Percentiles rank a stretch among this genome's conserved stretches.
These are phyloP conservation scores for Candida smagusa DNA, from an alignment of 1,139 yeast genomes.

Conservation along the genomic window DNA sequence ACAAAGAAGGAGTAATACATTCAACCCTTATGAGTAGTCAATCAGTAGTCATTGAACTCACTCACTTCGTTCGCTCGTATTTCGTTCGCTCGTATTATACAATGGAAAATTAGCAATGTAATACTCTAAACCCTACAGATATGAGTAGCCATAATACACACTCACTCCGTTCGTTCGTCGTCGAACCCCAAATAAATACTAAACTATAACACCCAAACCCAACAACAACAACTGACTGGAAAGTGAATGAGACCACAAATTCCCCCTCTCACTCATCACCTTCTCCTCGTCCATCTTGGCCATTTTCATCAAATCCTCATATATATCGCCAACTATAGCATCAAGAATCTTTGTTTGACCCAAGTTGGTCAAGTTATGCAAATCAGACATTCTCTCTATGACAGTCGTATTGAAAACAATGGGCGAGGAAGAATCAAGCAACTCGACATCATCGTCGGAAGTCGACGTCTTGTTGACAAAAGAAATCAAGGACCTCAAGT, in stretches of 20 bases:
- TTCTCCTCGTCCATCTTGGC: conserved; percentile 50
- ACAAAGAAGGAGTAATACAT: no score
- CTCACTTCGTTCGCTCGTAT: no score
- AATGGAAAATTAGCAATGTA: no score
- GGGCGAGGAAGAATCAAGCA: conserved; percentile 14
- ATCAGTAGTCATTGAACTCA: no score
- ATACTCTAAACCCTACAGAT: no score
- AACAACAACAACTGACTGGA: conserved; percentile 57
- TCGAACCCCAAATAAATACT: no score
- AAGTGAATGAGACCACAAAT: conserved; percentile 57
- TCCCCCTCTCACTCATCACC: conserved; percentile 43
- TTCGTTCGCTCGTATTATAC: no score
- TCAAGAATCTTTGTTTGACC: conserved; percentile 52
- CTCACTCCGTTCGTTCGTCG: no score
- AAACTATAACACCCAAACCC: conserved; percentile 60
- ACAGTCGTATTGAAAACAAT: conserved; percentile 53
- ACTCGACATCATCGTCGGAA: conserved; percentile 6
- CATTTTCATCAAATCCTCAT: conserved; percentile 53
- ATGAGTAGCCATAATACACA: no score
- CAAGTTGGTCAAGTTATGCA: conserved; percentile 45
- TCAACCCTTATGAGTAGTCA: no score
- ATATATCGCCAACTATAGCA: conserved; percentile 53
- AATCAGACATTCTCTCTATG: conserved; percentile 55
- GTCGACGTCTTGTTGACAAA: conserved; percentile 47
- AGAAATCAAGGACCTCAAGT: conserved; percentile 57